Base-by-base conservation (phyloP, 2,329 filamentous ascomycete species). In the Diplodia mutila region DNA sequence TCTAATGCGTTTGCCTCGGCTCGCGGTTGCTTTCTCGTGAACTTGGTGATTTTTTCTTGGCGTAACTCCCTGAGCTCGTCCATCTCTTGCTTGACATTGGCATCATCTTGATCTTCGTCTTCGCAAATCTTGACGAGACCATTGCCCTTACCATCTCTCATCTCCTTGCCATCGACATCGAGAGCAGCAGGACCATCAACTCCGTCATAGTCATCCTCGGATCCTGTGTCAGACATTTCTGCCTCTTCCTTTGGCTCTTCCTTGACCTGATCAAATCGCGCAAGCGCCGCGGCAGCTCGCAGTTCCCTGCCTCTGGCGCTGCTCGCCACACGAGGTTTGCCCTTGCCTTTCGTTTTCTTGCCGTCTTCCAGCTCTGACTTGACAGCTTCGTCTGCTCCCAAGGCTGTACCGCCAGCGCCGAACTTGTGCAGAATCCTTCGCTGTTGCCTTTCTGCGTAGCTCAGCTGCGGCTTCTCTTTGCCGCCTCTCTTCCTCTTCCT, bases 281-380 rank as follows among this genome's bases (percentile, higher is more conserved):
- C 91, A 71, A 94, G 76, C 1, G 92, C 92, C 2, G 92, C 92
- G 6, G 91, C 91, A 1, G 91, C 92, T 67, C 92, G 82, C 12
- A 95, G 80, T 61, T 94, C 92, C 69, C 92, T 83, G 0, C 92
- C 92, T 68, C 92, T 82, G 57, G 88, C 89, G 75, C 91, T 94
- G 11, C 85, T 85, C 5, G 92, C 92, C 12, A 94, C 91, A 55
- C 90, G 85, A 0, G 92, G 92, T 72, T 90, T 91, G 4, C 59
- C 59, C 39, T 63, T 63, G 11, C 84, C 86, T 29, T 85, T 83
- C 1, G 85, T 82, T 61, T 84, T 82, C 72, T 87, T 86, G 59
- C 89, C 89, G 39, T 85, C 85, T 75, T 94, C 91, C 16, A 94
- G 79, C 74, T 87, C 87, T 23, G 85, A 81, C 74, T 92, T 90